phyloP scores from a whole-genome alignment of 2,329 filamentous ascomycete genomes.

The Botrytis paeoniae region DNA sequence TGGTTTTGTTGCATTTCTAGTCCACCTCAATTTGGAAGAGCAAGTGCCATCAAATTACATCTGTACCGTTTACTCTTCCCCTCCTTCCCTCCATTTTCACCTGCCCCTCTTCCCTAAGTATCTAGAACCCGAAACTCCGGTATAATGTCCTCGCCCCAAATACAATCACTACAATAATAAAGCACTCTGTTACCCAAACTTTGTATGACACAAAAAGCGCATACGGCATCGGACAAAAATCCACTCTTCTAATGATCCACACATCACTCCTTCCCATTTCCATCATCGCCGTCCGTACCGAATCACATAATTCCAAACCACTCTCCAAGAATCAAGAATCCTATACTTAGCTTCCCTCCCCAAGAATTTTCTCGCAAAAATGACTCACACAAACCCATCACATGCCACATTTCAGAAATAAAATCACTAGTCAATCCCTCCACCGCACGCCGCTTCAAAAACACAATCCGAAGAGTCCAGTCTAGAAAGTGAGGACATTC shows the following conservation, averaged over 20 bases:
- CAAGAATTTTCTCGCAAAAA: neutral
- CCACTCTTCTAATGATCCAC: neutral
- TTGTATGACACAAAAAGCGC: neutral
- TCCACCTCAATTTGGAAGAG: neutral
- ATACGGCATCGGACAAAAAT: neutral
- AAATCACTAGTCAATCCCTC: neutral
- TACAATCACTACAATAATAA: neutral
- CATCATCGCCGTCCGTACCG: neutral
- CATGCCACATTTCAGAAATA: neutral
- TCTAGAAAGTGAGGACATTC: neutral
- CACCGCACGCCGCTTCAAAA: neutral
- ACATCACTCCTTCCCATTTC: neutral
- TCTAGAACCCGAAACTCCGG: neutral
- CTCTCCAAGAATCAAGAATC: neutral
- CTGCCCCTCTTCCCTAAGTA: no score
- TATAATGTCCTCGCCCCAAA: fast-evolving
- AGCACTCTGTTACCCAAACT: neutral
- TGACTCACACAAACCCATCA: neutral
- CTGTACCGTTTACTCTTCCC: no score
- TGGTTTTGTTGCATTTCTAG: neutral
- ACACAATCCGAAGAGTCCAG: neutral
- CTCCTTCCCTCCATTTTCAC: no score
- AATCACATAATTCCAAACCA: neutral
- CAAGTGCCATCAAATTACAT: neutral
- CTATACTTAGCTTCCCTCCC: no score